A percentile compares a stretch with the other conserved stretches of the same genome.
phyloP scores from a whole-genome alignment of 1,284 basidiomycete genomes.

The Cryptococcus wingfieldii region DNA sequence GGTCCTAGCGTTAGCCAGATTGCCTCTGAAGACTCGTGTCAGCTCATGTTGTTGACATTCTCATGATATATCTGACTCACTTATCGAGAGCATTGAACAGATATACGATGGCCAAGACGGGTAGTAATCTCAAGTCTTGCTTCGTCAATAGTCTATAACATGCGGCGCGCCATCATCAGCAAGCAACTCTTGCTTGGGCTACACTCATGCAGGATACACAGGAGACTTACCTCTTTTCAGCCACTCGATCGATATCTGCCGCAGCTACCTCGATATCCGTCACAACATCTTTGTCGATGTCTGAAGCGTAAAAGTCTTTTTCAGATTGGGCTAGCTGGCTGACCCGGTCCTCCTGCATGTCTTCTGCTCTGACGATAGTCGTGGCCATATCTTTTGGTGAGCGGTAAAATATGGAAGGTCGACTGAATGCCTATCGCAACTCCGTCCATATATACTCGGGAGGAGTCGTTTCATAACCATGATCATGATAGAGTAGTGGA shows the following conservation, averaged over 20 bases:
- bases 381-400: not conserved
- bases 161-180: not conserved
- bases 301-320: not conserved
- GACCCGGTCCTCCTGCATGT: not conserved
- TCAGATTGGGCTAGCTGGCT: not conserved
- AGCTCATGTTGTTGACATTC: too few relatives aligned
- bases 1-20: conserved; percentile 57
- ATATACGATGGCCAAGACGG: conserved; percentile 16
- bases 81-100: conserved; percentile 54
- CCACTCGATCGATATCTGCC: not conserved
- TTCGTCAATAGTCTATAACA: conserved; percentile 7
- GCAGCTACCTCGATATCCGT: not conserved
- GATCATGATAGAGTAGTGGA: not conserved
- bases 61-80: conserved; percentile 7
- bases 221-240: not conserved
- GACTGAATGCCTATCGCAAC: not conserved
- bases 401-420: not conserved
- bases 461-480: not conserved
- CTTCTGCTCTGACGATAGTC: not conserved
- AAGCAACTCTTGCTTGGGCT: too few relatives aligned
- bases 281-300: not conserved
- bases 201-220: not conserved
- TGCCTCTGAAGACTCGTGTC: conserved; percentile 34
- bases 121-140: conserved; percentile 12
- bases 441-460: not conserved